Evolutionary conservation across 2,329 filamentous ascomycete species (phyloP), one percentile per base, ranked within the genome.

Genomic region (Penicillium sp.): DNA sequence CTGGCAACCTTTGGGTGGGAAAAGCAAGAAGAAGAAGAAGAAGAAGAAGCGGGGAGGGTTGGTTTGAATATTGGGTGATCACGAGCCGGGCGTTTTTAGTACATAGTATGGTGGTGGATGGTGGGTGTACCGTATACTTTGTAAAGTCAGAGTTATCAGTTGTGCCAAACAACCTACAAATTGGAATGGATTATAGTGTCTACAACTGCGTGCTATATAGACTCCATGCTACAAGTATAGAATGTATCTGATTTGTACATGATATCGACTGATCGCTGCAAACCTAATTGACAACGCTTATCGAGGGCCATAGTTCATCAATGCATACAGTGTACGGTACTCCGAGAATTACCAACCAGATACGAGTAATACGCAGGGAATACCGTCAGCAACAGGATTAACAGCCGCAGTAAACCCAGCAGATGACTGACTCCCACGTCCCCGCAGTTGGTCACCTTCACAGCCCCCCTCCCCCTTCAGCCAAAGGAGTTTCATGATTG

Each of bases 361-460:
- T 47, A 47, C 44, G 24, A 47, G 4, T 22, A n/a, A 42, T 42
- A 42, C 40, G 4, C 1, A 4, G 4, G 19, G 8, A 24, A 44
- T 44, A 22, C 40, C 19, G 40, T 44, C 40, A 24, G 40, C 40
- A 19, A 19, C 40, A 44, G 40, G 15, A 38, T 12, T 5, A 44
- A 44, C 40, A 12, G 40, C 40, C 40, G 40, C n/a, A 19, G 19
- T 10, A 24, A 24, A 13, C 19, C 24, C 44, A 37, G 35, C 58
- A 61, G 50, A 53, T 62, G 57, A 60, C 45, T 53, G 47, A 17
- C 58, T 53, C 7, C n/a, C 44, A 61, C 59, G 61, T 59, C 63
- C 62, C 63, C 65, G 63, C 65, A 67, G 60, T 53, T 53, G 51
- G 47, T 51, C 47, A 51, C 6, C 47, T 22, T 35, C 47, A 51